These are phyloP conservation scores for Wickerhamiella vanderwaltii DNA, from an alignment of 805 yeast genomes.

Conservation along the genomic window DNA sequence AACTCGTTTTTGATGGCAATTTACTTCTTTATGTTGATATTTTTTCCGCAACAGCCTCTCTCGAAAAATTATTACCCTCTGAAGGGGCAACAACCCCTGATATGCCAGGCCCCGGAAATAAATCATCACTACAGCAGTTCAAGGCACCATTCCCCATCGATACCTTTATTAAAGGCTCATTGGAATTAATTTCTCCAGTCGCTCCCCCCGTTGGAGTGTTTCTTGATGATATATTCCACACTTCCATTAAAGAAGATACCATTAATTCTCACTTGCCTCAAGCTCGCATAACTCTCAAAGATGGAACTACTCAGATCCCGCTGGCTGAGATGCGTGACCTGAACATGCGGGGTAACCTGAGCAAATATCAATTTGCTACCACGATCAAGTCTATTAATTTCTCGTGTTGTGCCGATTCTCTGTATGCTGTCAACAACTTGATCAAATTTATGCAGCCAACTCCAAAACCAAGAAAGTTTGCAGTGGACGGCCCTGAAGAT, in stretches of 20 bases:
- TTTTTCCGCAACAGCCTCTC: neutral
- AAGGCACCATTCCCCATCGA: conserved; percentile 2
- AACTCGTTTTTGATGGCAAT: conserved; percentile 1
- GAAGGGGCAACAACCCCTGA: neutral
- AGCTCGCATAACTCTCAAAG: neutral
- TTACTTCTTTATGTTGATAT: conserved; percentile 3
- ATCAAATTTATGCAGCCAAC: conserved; percentile 64
- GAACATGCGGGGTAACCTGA: conserved; percentile 6
- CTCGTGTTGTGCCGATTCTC: conserved; percentile 65
- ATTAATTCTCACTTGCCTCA: conserved; percentile 5
- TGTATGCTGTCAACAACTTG: conserved; percentile 55
- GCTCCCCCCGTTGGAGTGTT: neutral
- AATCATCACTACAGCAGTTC: neutral
- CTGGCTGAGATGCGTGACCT: neutral
- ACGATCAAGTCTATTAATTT: conserved; percentile 17
- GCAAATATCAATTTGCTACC: conserved; percentile 6
- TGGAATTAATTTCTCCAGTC: neutral
- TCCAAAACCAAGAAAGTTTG: conserved; percentile 24
- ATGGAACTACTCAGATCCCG: neutral
- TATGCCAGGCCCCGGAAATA: neutral
- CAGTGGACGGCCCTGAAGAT: conserved; percentile 26
- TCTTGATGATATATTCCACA: neutral
- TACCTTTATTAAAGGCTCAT: conserved; percentile 3
- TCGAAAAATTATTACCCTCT: neutral
- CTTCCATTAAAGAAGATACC: conserved; percentile 1